A percentile compares a stretch with the other conserved stretches of the same genome.
Conservation (phyloP, 345 rosid species). For the Arabidopsis thaliana region TAIR10.1 NC_003075.7:11708001-11708500, state of each 20-base stretch:
- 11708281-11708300: neutral
- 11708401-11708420: neutral
- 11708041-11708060: neutral
- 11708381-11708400: neutral
- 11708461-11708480: neutral
- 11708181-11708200: neutral
- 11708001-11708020: neutral
- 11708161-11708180: neutral
- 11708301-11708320: neutral
- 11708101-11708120: neutral
- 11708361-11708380: neutral
- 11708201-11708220: neutral
- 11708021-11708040: neutral
- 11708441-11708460: neutral
- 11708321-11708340: conserved; percentile 2
- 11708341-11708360: neutral
- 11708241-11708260: neutral
- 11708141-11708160: neutral
- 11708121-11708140: neutral
- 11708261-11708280: neutral
- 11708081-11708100: neutral
- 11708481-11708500: neutral
- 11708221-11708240: neutral
- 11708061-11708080: neutral
- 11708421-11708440: neutral